A percentile compares a stretch with the other conserved stretches of the same genome.
These are phyloP conservation scores for Huiozyma sinensis DNA, from an alignment of 805 yeast genomes.

Conservation along the genomic window DNA sequence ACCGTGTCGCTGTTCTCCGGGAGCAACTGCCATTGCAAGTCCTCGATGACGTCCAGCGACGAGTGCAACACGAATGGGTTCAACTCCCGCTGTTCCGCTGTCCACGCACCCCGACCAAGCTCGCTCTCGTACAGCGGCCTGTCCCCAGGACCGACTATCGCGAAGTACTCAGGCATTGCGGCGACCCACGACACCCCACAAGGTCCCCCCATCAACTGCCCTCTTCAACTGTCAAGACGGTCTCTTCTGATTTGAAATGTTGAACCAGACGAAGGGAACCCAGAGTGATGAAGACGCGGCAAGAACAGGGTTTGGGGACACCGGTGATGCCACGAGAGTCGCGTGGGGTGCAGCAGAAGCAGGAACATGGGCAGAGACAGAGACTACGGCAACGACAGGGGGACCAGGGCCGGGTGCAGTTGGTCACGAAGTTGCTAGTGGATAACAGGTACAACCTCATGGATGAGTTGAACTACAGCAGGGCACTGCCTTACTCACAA, in stretches of 20 bases:
- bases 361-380: too few relatives aligned
- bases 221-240: too few relatives aligned
- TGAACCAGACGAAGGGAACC: too few relatives aligned
- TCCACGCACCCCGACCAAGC: constrained; percentile 49
- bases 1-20: constrained; percentile 2
- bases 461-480: constrained; percentile 23
- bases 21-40: constrained; percentile 60
- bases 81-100: constrained; percentile 62
- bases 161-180: constrained; percentile 71
- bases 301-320: too few relatives aligned
- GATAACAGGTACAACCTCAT: constrained; percentile 22
- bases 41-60: constrained; percentile 85
- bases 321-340: too few relatives aligned
- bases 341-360: too few relatives aligned
- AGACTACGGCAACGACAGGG: too few relatives aligned
- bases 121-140: constrained; percentile 82
- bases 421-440: constrained; percentile 18
- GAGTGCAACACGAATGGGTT: constrained; percentile 85
- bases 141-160: constrained; percentile 80
- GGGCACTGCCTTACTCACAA: constrained; percentile 2
- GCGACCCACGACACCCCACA: not conserved
- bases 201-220: too few relatives aligned
- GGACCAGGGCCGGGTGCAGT: constrained; percentile 8
- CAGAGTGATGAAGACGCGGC: too few relatives aligned
- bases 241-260: too few relatives aligned